A percentile compares a stretch with the other conserved stretches of the same genome.
Evolutionary conservation across 805 yeast species (phyloP).

Genomic region (Wickerhamomyces strasburgensis): DNA sequence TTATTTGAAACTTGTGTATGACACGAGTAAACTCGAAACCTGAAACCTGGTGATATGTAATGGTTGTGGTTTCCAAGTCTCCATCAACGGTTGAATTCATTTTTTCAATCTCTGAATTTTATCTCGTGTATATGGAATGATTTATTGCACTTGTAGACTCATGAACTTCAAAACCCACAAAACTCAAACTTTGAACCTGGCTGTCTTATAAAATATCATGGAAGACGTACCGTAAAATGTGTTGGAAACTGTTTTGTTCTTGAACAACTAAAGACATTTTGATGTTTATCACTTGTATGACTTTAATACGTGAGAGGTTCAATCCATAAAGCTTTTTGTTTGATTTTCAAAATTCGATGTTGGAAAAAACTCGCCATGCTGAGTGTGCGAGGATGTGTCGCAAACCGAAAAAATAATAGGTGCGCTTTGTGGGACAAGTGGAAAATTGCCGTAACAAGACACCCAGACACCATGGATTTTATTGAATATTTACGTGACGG

Average conservation of each 20-base stretch:
- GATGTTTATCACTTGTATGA: conserved; percentile 10
- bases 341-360: background rate
- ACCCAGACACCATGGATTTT: background rate
- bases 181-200: no score
- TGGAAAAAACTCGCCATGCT: background rate
- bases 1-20: no score
- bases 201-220: background rate
- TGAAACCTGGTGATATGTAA: no score
- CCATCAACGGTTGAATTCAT: no score
- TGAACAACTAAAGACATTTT: conserved; percentile 93
- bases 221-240: conserved; percentile 94
- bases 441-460: background rate
- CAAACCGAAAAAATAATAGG: background rate
- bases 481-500: no score
- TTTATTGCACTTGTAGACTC: no score
- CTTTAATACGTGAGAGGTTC: background rate
- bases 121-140: no score
- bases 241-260: conserved; percentile 99
- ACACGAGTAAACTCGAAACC: no score
- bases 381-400: background rate
- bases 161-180: no score
- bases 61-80: no score
- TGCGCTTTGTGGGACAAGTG: background rate
- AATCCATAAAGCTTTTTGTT: background rate
- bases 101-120: no score